These are phyloP conservation scores for Cladosporium austrohemisphaericum DNA, from an alignment of 2,329 filamentous ascomycete genomes.

Conservation along the genomic window DNA sequence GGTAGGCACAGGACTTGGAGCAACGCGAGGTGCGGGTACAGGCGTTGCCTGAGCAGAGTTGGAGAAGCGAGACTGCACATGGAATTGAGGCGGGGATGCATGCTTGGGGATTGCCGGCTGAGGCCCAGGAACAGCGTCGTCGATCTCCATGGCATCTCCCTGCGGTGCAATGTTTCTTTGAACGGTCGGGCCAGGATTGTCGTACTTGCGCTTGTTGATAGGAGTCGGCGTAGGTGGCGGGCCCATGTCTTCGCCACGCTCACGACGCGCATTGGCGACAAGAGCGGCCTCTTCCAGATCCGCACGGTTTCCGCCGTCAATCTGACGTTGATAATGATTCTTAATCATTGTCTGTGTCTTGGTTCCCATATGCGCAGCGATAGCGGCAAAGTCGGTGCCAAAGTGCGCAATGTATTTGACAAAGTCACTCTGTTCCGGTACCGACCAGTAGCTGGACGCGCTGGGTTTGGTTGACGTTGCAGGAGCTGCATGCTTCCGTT, in stretches of 20 bases:
- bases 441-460: constrained; percentile 78
- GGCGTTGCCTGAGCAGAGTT: constrained; percentile 32
- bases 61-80: constrained; percentile 26
- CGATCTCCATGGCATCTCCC: constrained; percentile 38
- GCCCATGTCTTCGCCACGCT: constrained; percentile 45
- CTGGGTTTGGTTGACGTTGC: constrained; percentile 26
- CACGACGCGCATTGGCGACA: constrained; percentile 40
- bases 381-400: constrained; percentile 73
- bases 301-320: constrained; percentile 39
- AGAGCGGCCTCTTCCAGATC: constrained; percentile 42
- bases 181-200: constrained; percentile 36
- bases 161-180: constrained; percentile 45
- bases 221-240: constrained; percentile 48
- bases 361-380: constrained; percentile 74
- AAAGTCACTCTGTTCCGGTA: constrained; percentile 75
- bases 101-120: constrained; percentile 31
- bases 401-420: constrained; percentile 67
- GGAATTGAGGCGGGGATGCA: constrained; percentile 35
- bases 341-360: constrained; percentile 84
- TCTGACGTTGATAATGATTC: constrained; percentile 48
- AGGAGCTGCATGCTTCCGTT: constrained; percentile 14
- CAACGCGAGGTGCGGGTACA: constrained; percentile 26
- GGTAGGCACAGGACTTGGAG: constrained; percentile 26
- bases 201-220: constrained; percentile 46
- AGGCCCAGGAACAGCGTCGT: constrained; percentile 33